Base-by-base conservation (phyloP, 306 rosid genomes). In the Clitoria ternatea region DNA sequence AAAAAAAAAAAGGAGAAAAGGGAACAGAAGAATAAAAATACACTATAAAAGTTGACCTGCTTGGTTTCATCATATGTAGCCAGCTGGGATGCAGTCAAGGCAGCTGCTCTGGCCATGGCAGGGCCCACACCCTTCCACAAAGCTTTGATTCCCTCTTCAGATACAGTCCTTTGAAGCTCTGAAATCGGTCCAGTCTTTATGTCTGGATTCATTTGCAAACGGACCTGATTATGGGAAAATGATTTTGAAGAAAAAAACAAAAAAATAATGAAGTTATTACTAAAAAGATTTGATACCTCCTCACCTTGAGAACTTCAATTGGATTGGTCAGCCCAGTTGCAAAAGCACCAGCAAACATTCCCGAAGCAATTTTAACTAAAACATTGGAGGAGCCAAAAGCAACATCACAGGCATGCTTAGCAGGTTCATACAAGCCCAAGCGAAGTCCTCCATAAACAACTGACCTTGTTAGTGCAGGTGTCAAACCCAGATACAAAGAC, bases 91-190 rank as follows among this genome's bases (percentile, higher is more conserved):
- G 99, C 92, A 62, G 99, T 94, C 90, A 94, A 83, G 37, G 86
- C 83, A 79, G 96, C 92, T 27, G 97, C 99, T 84, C 99, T 84
- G 77, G 82, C 85, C 96, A 86, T 91, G 69, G 96, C 99, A 87
- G 97, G 99, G 54, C 96, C 92, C 48, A 94, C 84, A 4, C 99
- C 97, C 71, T 87, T 91, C 97, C 99, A 91, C 69, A 94, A 88
- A 73, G 91, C 89, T 82, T 33, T 86, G 59, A 87, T 33, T 82
- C 99, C 97, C 85, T 89, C 97, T 76, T 89, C 83, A 19, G 91
- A 79, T 69, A 86, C 50, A 47, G 90, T 91, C 77, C 83, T 80
- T 33, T 7, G 72, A 77, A 94, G 63, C 83, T 91, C 97, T 57
- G 53, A 64, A 13, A 71, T 65, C 5, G 95, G 80, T 69, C 92